These are phyloP conservation scores for Aspergillus phoenicis DNA, from an alignment of 2,329 filamentous ascomycete genomes.

Conservation along the genomic window DNA sequence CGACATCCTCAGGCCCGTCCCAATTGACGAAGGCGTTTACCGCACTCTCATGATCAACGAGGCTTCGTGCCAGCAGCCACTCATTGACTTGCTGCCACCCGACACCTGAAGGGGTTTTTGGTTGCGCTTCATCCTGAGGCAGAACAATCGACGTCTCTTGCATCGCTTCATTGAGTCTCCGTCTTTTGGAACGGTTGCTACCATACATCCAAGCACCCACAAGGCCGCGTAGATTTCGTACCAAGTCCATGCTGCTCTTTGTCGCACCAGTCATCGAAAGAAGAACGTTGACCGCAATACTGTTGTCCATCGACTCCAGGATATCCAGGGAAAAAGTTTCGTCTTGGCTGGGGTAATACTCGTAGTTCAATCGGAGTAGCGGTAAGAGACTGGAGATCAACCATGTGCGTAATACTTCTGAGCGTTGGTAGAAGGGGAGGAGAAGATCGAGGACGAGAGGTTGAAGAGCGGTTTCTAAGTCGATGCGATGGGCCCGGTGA, in stretches of 20 bases:
- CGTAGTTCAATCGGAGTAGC: conserved; percentile 61
- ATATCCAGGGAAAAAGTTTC: conserved; percentile 51
- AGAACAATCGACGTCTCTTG: conserved; percentile 33
- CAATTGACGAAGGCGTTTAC: conserved; percentile 58
- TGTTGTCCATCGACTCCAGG: conserved; percentile 55
- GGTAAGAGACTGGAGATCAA: conserved; percentile 62
- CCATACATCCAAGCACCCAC: conserved; percentile 68
- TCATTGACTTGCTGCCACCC: conserved; percentile 62
- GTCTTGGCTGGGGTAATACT: conserved; percentile 60
- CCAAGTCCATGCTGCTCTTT: conserved; percentile 44
- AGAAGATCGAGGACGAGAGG: conserved; percentile 59
- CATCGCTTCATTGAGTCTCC: conserved; percentile 46
- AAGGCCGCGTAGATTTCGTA: conserved; percentile 59
- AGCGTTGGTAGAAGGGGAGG: conserved; percentile 59
- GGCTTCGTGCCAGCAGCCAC: conserved; percentile 60
- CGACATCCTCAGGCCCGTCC: conserved; percentile 62
- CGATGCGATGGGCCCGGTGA: conserved; percentile 62
- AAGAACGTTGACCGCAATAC: conserved; percentile 56
- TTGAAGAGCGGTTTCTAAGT: conserved; percentile 60
- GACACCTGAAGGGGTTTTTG: conserved; percentile 29
- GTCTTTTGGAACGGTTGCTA: conserved; percentile 56
- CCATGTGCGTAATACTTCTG: conserved; percentile 59
- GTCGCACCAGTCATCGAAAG: conserved; percentile 47
- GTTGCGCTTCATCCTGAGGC: conserved; percentile 21
- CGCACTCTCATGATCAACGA: conserved; percentile 53